phyloP scores from a whole-genome alignment of 148 eudicot species.

The Chenopodium berlandieri region DNA sequence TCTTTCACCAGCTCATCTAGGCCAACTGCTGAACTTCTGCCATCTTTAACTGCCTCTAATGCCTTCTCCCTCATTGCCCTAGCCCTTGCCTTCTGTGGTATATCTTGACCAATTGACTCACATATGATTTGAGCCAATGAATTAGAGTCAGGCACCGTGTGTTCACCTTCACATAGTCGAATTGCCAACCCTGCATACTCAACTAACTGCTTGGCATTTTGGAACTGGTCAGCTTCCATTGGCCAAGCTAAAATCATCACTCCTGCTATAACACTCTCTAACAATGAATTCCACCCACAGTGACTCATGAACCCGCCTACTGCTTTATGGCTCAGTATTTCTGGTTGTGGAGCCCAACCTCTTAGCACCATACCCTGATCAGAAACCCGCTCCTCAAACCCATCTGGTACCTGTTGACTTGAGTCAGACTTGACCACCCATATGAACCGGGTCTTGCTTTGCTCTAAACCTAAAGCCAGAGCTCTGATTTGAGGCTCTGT shows the following conservation, averaged over 20 bases:
- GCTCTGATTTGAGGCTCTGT: constrained; percentile 44
- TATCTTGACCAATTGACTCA: constrained; percentile 36
- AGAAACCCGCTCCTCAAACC: constrained; percentile 36
- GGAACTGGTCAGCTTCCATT: constrained; percentile 60
- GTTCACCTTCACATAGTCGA: constrained; percentile 35
- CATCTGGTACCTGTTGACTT: constrained; percentile 32
- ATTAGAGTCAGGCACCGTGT: constrained; percentile 46
- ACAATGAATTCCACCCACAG: constrained; percentile 84
- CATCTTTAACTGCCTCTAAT: constrained; percentile 35
- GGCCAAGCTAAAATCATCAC: constrained; percentile 70
- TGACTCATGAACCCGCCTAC: constrained; percentile 71
- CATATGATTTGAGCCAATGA: constrained; percentile 40
- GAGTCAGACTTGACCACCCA: constrained; percentile 43
- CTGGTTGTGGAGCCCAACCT: constrained; percentile 71
- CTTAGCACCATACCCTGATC: constrained; percentile 39
- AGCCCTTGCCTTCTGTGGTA: constrained; percentile 33
- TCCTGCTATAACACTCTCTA: constrained; percentile 59
- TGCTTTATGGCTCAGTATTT: constrained; percentile 55
- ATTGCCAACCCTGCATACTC: constrained; percentile 48
- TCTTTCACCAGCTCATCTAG: constrained; percentile 42
- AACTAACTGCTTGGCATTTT: constrained; percentile 49
- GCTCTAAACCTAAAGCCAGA: constrained; percentile 48
- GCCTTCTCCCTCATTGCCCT: constrained; percentile 44
- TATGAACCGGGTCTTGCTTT: constrained; percentile 43
- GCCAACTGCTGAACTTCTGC: constrained; percentile 42